Evolutionary conservation across 2,329 filamentous ascomycete genomes (phyloP).

Genomic region (Talaromyces sp.): DNA sequence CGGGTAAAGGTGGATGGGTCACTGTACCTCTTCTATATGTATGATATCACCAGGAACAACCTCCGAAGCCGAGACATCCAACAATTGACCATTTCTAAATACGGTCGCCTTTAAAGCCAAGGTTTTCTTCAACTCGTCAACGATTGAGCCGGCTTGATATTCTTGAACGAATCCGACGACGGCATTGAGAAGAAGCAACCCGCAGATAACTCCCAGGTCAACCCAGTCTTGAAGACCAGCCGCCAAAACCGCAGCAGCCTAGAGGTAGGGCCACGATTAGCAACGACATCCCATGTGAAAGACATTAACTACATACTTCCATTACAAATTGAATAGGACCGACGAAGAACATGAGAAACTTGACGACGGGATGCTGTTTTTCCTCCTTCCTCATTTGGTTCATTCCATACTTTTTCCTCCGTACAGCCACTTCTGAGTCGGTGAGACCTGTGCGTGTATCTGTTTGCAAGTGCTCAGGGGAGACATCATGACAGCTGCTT

Average conservation of each 20-base stretch:
- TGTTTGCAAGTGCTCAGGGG: slow-evolving; percentile 74
- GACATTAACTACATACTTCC: slow-evolving; percentile 58
- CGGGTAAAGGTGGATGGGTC: not conserved
- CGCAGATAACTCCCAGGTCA: slow-evolving; percentile 89
- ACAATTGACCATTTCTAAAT: slow-evolving; percentile 71
- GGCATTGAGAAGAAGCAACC: slow-evolving; percentile 77
- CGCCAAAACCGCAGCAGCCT: slow-evolving; percentile 73
- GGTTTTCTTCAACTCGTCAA: slow-evolving; percentile 87
- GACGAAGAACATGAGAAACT: slow-evolving; percentile 78
- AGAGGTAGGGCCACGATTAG: slow-evolving; percentile 20
- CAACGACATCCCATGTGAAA: not conserved
- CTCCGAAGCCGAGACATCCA: slow-evolving; percentile 76
- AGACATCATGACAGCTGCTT: slow-evolving; percentile 56
- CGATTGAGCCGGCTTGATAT: slow-evolving; percentile 83
- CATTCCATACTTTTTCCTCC: slow-evolving; percentile 70
- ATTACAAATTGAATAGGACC: slow-evolving; percentile 93
- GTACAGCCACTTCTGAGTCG: slow-evolving; percentile 60
- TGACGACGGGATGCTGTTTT: slow-evolving; percentile 77
- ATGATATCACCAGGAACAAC: slow-evolving; percentile 89
- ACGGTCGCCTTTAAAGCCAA: slow-evolving; percentile 84
- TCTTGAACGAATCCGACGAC: slow-evolving; percentile 84
- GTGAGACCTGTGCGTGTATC: slow-evolving; percentile 70
- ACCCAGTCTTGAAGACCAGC: slow-evolving; percentile 85
- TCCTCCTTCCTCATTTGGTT: slow-evolving; percentile 84
- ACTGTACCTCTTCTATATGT: slow-evolving; percentile 68